Evolutionary conservation across 179 eudicot species (phyloP), one percentile per base, ranked within the genome.

Genomic region (Vitellaria paradoxa): DNA sequence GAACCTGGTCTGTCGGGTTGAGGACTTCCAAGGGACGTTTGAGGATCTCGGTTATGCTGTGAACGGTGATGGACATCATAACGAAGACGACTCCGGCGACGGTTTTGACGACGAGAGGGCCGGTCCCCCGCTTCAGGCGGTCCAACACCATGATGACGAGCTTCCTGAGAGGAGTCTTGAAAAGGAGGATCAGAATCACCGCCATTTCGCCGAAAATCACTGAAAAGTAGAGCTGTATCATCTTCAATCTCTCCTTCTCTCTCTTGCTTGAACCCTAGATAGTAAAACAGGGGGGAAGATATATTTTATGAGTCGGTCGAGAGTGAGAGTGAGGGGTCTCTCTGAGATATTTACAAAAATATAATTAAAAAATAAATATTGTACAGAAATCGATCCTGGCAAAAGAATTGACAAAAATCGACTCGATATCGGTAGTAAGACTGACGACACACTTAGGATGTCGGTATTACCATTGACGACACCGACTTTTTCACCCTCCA

Each of bases 121-220:
- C 97, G 8, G 85, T 75, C 2, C 97, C 97, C 11, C 91, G 86
- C 70, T 91, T 91, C 20, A 87, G 62, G 21, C 88, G 84, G 73
- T 91, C 96, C 21, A 93, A 75, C 3, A 76, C 81, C 69, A 82
- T 78, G 30, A 93, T 83, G 17, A 89, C 81, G 3, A 91, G 86
- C 76, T 90, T 91, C 23, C 96, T 76, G 37, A 89, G 65, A 47
- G 97, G 97, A 5, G 92, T 87, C 67, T 83, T 91, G 87, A 93
- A 91, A 50, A 93, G 74, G 7, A 93, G 84, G 72, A 84, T 5
- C 75, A 91, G 30, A 37, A 93, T 87, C 76, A 79, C 72, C 30
- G 75, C 45, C 85, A 88, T 86, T 77, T 91, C 89, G 18, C 62
- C 65, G n/a, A 88, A 79, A 40, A 91, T 81, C 64, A 83, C 79